A percentile compares a stretch with the other conserved stretches of the same genome.
These are phyloP conservation scores for Xerocomellus chrysenteron DNA, from an alignment of 768 basidiomycete species.

Conservation along the genomic window DNA sequence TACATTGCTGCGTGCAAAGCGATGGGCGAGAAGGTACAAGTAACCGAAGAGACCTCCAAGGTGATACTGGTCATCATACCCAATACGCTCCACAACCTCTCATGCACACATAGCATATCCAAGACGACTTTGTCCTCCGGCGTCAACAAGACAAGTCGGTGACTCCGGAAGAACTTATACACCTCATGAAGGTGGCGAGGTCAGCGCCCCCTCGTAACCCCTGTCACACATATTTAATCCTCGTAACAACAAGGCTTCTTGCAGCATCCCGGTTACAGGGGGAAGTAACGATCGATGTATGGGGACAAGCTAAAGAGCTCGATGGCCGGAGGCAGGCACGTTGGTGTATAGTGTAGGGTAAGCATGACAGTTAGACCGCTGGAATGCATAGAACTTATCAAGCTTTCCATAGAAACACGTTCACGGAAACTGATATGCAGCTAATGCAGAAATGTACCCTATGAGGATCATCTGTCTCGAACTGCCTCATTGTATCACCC, in stretches of 20 bases:
- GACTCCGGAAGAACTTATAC: constrained; percentile 63
- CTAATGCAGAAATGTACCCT: neutral
- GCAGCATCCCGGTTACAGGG: constrained; percentile 59
- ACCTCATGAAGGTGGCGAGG: constrained; percentile 70
- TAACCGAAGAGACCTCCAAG: constrained; percentile 58
- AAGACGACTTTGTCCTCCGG: constrained; percentile 65
- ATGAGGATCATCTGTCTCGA: neutral
- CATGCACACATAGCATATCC: constrained; percentile 54
- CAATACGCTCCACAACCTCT: neutral
- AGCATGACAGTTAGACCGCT: neutral
- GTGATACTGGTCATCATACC: constrained; percentile 34
- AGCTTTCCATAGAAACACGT: neutral
- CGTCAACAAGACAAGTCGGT: constrained; percentile 38
- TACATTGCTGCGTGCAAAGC: constrained; percentile 59
- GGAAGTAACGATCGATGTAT: constrained; percentile 55
- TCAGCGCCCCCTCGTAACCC: constrained; percentile 30
- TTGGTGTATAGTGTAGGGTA: constrained; percentile 8
- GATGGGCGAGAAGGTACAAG: constrained; percentile 45
- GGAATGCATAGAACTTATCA: neutral
- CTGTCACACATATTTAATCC: constrained; percentile 1
- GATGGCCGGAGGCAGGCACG: constrained; percentile 44
- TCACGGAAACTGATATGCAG: neutral
- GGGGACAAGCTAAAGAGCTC: constrained; percentile 64
- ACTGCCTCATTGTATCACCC: neutral
- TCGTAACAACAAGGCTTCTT: constrained; percentile 51